Evolutionary conservation across 2,329 filamentous ascomycete genomes (phyloP), one percentile per base, ranked within the genome.

Genomic region (Penicillium sp.): DNA sequence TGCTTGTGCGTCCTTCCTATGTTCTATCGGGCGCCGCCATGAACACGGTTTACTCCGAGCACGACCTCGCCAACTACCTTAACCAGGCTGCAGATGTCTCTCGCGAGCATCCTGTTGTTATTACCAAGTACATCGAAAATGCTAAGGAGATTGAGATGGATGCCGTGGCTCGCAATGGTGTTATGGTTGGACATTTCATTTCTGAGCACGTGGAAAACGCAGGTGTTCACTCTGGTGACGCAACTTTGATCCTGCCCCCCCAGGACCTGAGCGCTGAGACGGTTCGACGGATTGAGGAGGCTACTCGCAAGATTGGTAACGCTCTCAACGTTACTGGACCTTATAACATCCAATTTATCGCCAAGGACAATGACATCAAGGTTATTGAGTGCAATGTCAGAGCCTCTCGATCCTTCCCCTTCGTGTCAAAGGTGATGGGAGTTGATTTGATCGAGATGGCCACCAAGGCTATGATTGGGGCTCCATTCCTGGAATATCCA

Each of bases 71-170:
- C 71, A 90, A 85, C 72, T 98, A 96, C 78, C 84, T 99, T 49
- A 87, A 91, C 67, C 94, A 98, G 80, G 95, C 95, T 58, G 91
- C 87, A 7, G 93, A 96, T 67, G 95, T 99, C 51, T 98, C 95
- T 6, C 89, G 91, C 65, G 94, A 98, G 65, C 92, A 98, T 77
- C 95, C 95, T 0, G 95, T 99, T 11, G 95, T 99, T 64, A 98
- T 99, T 73, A 98, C 94, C 64, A 99, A 99, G 82, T 99, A 98
- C 81, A 98, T 99, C 69, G 95, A 99, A 83, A 95, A 96, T 69
- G 95, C 95, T 67, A 98, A 99, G 84, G 95, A 99, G 78, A 98
- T 99, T 66, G 95, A 99, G 80, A 98, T 99, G 95, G 95, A 99
- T 71, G 95, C 95, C 46, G 95, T 99, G 49, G 95, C 94, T 58